phyloP scores from a whole-genome alignment of 1,284 basidiomycete genomes.

The Sporisorium reilianum region DNA sequence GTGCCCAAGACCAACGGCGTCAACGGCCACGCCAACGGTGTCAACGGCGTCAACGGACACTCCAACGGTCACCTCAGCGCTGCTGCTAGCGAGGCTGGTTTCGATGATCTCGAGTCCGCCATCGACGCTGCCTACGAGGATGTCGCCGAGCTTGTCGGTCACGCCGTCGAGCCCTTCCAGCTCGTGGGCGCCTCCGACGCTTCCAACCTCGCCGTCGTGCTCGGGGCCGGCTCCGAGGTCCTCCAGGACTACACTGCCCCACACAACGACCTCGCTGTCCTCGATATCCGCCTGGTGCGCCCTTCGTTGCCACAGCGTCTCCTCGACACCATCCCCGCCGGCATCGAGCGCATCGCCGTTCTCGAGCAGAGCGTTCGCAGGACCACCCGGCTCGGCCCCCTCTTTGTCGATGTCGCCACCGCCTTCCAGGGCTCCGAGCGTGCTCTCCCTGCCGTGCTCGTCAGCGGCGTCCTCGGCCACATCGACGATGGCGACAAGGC shows the following conservation, averaged over 20 bases:
- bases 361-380: slow-evolving; percentile 83
- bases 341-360: slow-evolving; percentile 81
- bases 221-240: slow-evolving; percentile 57
- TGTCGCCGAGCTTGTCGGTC: slow-evolving; percentile 56
- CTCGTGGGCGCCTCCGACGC: slow-evolving; percentile 54
- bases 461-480: slow-evolving; percentile 59
- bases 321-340: slow-evolving; percentile 76
- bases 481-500: slow-evolving; percentile 54
- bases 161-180: slow-evolving; percentile 58
- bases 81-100: slow-evolving; percentile 43
- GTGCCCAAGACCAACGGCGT: slow-evolving; percentile 69
- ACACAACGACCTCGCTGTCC: slow-evolving; percentile 73
- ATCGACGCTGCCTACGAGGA: slow-evolving; percentile 55
- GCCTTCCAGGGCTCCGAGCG: slow-evolving; percentile 77
- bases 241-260: slow-evolving; percentile 70
- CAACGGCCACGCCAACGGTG: slow-evolving; percentile 69
- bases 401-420: slow-evolving; percentile 84
- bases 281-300: slow-evolving; percentile 79
- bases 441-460: slow-evolving; percentile 49
- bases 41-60: slow-evolving; percentile 60
- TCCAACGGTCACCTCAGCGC: slow-evolving; percentile 42
- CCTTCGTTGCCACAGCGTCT: slow-evolving; percentile 80
- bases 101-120: slow-evolving; percentile 51
- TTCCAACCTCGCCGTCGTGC: slow-evolving; percentile 59
- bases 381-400: slow-evolving; percentile 86